phyloP scores from a whole-genome alignment of 495 filamentous ascomycete species.

The Aspergillus olivimuriae region DNA sequence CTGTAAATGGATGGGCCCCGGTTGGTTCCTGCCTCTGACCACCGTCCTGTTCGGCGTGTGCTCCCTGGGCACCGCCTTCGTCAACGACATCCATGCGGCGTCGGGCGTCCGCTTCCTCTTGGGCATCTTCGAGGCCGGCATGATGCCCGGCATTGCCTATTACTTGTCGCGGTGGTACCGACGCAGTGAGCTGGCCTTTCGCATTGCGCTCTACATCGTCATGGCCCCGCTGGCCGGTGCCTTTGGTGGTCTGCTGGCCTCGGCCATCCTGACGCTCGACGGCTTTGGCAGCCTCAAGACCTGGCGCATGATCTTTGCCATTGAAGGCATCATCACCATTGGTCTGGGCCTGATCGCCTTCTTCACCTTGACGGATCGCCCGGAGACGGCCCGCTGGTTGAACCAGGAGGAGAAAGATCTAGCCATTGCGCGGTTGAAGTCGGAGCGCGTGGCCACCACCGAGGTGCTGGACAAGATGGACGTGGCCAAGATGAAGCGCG shows the following conservation, averaged over 20 bases:
- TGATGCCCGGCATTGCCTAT: slow-evolving; percentile 69
- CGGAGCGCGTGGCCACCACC: slow-evolving; percentile 60
- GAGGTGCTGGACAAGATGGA: slow-evolving; percentile 51
- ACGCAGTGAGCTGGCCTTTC: slow-evolving; percentile 59
- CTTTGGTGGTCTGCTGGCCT: slow-evolving; percentile 64
- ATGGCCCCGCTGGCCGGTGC: slow-evolving; percentile 65
- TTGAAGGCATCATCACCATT: slow-evolving; percentile 67
- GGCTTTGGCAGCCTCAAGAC: slow-evolving; percentile 40
- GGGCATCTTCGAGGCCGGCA: slow-evolving; percentile 61
- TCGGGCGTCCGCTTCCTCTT: slow-evolving; percentile 49
- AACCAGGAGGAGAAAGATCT: slow-evolving; percentile 57
- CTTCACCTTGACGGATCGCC: slow-evolving; percentile 59
- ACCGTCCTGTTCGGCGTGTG: slow-evolving; percentile 45
- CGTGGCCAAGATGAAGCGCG: slow-evolving; percentile 34
- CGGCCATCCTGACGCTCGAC: slow-evolving; percentile 43
- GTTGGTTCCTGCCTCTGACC: slow-evolving; percentile 44
- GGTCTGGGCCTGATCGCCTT: slow-evolving; percentile 51
- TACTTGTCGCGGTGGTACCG: slow-evolving; percentile 69
- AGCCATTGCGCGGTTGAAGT: slow-evolving; percentile 53
- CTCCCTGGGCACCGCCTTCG: slow-evolving; percentile 43
- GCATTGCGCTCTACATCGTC: slow-evolving; percentile 42
- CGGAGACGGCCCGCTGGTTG: slow-evolving; percentile 59
- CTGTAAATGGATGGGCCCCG: slow-evolving; percentile 45
- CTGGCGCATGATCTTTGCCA: slow-evolving; percentile 71
- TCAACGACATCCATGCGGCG: slow-evolving; percentile 31